Percentiles rank a stretch among this genome's conserved stretches.
phyloP scores from a whole-genome alignment of 1,284 basidiomycete species.

The Fistulina hepatica region DNA sequence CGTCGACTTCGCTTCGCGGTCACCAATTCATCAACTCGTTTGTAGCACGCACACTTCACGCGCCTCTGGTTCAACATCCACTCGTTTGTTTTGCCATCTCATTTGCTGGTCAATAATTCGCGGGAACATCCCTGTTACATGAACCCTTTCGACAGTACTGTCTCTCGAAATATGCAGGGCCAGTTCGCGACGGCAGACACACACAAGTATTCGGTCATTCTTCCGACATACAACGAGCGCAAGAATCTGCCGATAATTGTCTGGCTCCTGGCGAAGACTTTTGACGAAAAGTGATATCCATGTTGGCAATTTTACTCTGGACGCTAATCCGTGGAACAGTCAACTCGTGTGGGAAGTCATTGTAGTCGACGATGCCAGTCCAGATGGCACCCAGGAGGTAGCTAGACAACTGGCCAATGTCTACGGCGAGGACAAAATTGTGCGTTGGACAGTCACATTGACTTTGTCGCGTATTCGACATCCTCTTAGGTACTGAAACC shows the following conservation, averaged over 20 bases:
- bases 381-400: constrained; percentile 85
- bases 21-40: too few species aligned
- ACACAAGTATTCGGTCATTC: constrained; percentile 80
- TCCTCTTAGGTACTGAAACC: constrained; percentile 63
- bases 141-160: constrained; percentile 53
- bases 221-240: constrained; percentile 90
- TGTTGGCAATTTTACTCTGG: constrained; percentile 1
- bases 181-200: constrained; percentile 41
- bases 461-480: neutral
- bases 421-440: constrained; percentile 80
- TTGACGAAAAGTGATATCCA: constrained; percentile 50
- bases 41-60: too few species aligned
- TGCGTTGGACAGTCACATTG: constrained; percentile 27
- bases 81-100: too few species aligned
- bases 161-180: constrained; percentile 55
- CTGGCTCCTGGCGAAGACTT: constrained; percentile 71
- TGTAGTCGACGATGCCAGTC: constrained; percentile 84
- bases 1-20: too few species aligned
- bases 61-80: too few species aligned
- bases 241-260: constrained; percentile 83
- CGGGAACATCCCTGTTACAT: too few species aligned
- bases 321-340: constrained; percentile 17
- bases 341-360: constrained; percentile 70
- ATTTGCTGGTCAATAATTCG: too few species aligned
- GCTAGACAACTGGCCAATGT: constrained; percentile 65